phyloP scores from a whole-genome alignment of 148 eudicot species.

The Vaccinium macrocarpon region DNA sequence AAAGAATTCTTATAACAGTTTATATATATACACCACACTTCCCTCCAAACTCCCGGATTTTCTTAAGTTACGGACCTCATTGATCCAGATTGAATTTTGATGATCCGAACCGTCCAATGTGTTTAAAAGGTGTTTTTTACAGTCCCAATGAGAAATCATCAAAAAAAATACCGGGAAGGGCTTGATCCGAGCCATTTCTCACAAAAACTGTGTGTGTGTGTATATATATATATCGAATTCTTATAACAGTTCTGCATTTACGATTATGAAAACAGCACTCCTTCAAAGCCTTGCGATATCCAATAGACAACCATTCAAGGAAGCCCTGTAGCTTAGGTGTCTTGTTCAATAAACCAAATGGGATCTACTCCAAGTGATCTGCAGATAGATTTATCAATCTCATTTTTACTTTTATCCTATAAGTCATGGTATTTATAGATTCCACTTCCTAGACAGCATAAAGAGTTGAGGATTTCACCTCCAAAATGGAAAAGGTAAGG shows the following conservation, averaged over 20 bases:
- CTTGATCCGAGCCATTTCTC: too few relatives aligned
- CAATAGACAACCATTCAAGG: neutral
- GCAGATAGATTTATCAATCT: neutral
- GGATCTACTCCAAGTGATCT: neutral
- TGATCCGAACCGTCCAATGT: too few relatives aligned
- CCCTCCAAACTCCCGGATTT: too few relatives aligned
- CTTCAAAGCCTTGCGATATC: neutral
- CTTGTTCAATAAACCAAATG: neutral
- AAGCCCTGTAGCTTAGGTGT: neutral
- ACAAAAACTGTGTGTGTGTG: too few relatives aligned
- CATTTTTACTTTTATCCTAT: neutral
- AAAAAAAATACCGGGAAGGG: too few relatives aligned
- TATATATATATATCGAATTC: too few relatives aligned
- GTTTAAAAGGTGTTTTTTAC: too few relatives aligned
- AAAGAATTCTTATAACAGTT: neutral
- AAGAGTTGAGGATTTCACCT: neutral
- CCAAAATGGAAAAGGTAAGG: neutral
- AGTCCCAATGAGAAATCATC: too few relatives aligned
- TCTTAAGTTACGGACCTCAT: too few relatives aligned
- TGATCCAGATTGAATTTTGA: too few relatives aligned
- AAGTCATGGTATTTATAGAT: neutral
- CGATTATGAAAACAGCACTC: neutral
- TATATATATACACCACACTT: too few relatives aligned
- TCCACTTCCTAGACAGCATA: neutral
- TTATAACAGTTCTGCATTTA: neutral